Base-by-base conservation (phyloP, 139 green algal species). In the Raphidocelis subcapitata region DNA sequence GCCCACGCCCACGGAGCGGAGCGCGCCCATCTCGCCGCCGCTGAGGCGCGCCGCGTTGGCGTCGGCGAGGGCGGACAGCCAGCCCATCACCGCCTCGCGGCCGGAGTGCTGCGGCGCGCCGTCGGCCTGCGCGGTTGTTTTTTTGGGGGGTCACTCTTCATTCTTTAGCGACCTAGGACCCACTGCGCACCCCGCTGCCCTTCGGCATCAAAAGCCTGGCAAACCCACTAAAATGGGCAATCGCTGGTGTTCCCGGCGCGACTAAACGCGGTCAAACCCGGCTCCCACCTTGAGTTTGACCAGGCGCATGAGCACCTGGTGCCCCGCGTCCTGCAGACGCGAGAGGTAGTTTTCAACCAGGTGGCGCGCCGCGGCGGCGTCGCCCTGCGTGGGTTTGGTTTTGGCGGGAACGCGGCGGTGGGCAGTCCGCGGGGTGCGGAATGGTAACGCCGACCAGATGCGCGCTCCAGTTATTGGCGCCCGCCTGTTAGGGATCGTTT, bases 41-140 rank as follows among this genome's bases (percentile, higher is more conserved):
- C 47, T 55, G 4, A 36, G 57, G 20, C 83, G 77, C 41, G 61
- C 60, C 31, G 65, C 37, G 54, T 79, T 82, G 51, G 54, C 37
- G 31, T 72, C 75, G 1, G 77, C 83, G n/a, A 80, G 73, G 15
- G 70, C 77, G 31, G 83, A 59, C 55, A 87, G 69, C 83, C 83
- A 88, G 21, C 59, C 44, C 71, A 88, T 61, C 35, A 87, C 61
- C 56, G 77, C 83, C 74, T 88, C 83, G 37, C 79, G 76, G 4
- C 72, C 81, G 41, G 51, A 18, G 3, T 59, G 62, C 20, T 63
- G 12, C 24, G 59, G 36, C 15, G 68, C 2, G 21, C 56, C 57
- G 36, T 62, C 29, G 5, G 46, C 69, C 69, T 76, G 69, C n/a
- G n/a, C n/a, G n/a, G n/a, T n/a, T n/a, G n/a, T n/a, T n/a, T n/a